phyloP scores from a whole-genome alignment of 1,139 yeast species.

The Torulaspora pretoriensis region DNA sequence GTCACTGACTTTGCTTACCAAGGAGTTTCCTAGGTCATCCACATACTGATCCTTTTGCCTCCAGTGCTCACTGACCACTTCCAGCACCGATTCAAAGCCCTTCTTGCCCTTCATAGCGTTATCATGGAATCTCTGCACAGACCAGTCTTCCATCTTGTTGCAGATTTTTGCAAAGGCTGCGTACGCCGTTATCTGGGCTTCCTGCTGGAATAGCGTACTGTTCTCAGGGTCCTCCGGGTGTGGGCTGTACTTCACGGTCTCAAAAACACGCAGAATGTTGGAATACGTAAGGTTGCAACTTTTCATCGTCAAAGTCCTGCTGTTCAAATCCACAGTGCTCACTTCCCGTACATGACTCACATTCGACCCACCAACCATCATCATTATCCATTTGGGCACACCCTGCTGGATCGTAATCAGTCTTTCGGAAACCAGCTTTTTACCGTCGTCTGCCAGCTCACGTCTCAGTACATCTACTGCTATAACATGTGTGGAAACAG shows the following conservation, averaged over 20 bases:
- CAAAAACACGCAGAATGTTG: constrained; percentile 72
- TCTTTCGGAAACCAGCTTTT: constrained; percentile 73
- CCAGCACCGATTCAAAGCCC: constrained; percentile 80
- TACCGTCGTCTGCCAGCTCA: constrained; percentile 53
- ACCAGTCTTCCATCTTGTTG: constrained; percentile 87
- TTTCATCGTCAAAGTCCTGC: constrained; percentile 66
- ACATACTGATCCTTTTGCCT: constrained; percentile 42
- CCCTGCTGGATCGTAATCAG: constrained; percentile 85
- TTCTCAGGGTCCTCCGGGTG: constrained; percentile 47
- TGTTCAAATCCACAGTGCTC: constrained; percentile 70
- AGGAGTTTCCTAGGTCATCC: constrained; percentile 28
- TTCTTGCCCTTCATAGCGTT: constrained; percentile 76
- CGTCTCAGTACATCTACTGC: constrained; percentile 85
- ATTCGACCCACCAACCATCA: constrained; percentile 69
- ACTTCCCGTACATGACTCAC: constrained; percentile 84
- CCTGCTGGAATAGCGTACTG: constrained; percentile 68
- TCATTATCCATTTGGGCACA: constrained; percentile 77
- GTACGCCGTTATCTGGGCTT: constrained; percentile 85
- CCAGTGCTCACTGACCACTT: constrained; percentile 51
- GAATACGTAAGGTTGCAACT: constrained; percentile 86
- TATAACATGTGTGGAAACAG: constrained; percentile 86
- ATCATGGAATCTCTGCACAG: constrained; percentile 80
- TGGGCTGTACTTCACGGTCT: constrained; percentile 76
- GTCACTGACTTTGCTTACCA: constrained; percentile 31
- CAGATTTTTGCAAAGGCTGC: constrained; percentile 66